Evolutionary conservation across 2,329 filamentous ascomycete genomes (phyloP).

Genomic region (Aspergillus sp.): DNA sequence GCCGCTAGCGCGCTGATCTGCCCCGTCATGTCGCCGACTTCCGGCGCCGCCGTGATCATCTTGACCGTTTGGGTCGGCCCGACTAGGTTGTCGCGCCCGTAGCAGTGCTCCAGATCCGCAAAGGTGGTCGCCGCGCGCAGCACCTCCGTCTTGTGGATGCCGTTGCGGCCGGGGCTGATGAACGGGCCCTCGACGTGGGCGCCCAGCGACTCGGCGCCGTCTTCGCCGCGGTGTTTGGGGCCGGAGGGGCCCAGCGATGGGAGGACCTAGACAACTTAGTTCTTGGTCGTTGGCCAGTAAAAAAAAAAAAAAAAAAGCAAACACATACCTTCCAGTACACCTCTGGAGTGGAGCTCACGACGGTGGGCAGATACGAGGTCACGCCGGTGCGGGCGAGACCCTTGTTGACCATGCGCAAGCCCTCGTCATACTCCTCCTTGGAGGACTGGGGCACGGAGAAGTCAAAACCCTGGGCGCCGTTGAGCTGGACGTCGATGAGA

Average conservation of each 20-base stretch:
- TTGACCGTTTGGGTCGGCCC: constrained; percentile 51
- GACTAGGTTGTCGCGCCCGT: constrained; percentile 68
- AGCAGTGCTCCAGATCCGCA: constrained; percentile 51
- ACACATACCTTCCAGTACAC: constrained; percentile 75
- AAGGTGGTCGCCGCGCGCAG: constrained; percentile 65
- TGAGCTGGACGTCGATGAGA: constrained; percentile 88
- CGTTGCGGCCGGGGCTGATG: constrained; percentile 77
- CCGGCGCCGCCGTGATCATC: constrained; percentile 84
- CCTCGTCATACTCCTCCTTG: constrained; percentile 67
- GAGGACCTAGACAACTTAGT: too few relatives aligned
- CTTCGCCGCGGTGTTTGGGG: constrained; percentile 53
- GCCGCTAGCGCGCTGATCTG: constrained; percentile 66
- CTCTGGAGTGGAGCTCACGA: constrained; percentile 71
- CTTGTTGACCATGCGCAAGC: constrained; percentile 69
- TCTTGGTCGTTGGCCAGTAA: too few relatives aligned
- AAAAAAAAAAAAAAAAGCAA: too few relatives aligned
- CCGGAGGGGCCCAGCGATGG: constrained; percentile 76
- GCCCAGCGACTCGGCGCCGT: constrained; percentile 83
- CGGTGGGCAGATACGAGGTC: constrained; percentile 81
- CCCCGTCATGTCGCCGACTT: constrained; percentile 67
- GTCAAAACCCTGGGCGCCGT: constrained; percentile 90
- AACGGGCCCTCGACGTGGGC: constrained; percentile 93
- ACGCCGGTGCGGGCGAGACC: constrained; percentile 75
- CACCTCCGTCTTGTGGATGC: constrained; percentile 75
- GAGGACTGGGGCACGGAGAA: constrained; percentile 73